Evolutionary conservation across 768 basidiomycete genomes (phyloP), one percentile per base, ranked within the genome.

Genomic region (Suillus weaverae): DNA sequence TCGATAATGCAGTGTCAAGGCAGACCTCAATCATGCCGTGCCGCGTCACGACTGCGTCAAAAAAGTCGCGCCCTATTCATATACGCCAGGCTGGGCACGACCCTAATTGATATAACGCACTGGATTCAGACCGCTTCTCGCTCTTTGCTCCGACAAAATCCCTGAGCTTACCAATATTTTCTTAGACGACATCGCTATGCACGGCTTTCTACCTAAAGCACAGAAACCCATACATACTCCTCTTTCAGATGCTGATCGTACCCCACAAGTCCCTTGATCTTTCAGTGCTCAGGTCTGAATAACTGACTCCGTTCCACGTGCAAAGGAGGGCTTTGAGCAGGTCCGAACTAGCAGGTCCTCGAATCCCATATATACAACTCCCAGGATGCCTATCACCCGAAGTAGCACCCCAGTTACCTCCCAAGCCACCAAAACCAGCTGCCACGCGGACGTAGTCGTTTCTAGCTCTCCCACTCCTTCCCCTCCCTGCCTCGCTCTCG

Each of bases 221-320:
- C 18, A 77, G 76, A 0, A 63, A 77, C 6, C 74, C 81, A 2
- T 84, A 85, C 71, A 88, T 87, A 0, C 74, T 91, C 32, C 76
- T 92, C 0, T 10, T 13, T 18, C 16, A 41, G 73, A 75, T 35
- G 82, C 39, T 43, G 41, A 85, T 68, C 72, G 72, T 43, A 56
- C 73, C 1, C 38, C 2, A 41, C 39, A 41, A 7, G 39, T 41
- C 16, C 39, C 14, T 41, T 6, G 6, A 16, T 41, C 39, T 41
- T 18, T 41, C 39, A 43, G 41, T 7, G 6, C 41, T 82, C 82
- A 5, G 55, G 70, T 1, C 64, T 76, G 18, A 80, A 84, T 67
- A 82, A 81, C 84, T 4, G 85, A 91, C 72, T 85, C 90, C 73
- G 87, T 94, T 0, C 80, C 83, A 0, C 89, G 93, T 5, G 94